Evolutionary conservation across 768 basidiomycete genomes (phyloP).

Genomic region (Collybia sp.): DNA sequence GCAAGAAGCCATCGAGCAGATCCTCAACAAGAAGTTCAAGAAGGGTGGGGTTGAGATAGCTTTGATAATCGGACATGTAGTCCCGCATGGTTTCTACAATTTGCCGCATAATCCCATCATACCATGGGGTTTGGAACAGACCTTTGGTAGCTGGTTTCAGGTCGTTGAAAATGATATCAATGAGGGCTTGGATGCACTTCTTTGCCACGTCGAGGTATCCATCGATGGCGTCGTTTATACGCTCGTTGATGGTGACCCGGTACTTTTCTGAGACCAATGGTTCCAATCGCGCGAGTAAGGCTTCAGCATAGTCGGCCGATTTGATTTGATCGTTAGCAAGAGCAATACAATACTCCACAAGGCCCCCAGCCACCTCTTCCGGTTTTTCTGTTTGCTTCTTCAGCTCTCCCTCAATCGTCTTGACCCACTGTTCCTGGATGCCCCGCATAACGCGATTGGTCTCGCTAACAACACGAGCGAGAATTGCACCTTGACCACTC

Average conservation of each 20-base stretch:
- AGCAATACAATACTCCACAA: conserved; percentile 95
- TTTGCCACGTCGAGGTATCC: conserved; percentile 98
- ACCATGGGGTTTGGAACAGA: conserved; percentile 85
- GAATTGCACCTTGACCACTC: conserved; percentile 91
- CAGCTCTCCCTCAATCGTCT: conserved; percentile 76
- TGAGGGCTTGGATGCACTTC: conserved; percentile 91
- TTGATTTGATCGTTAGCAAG: conserved; percentile 98
- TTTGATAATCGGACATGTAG: conserved; percentile 93
- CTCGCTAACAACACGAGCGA: conserved; percentile 87
- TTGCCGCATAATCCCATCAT: conserved; percentile 82
- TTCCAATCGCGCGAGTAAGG: conserved; percentile 80
- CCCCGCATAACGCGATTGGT: conserved; percentile 84
- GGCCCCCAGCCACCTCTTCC: conserved; percentile 80
- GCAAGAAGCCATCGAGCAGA: conserved; percentile 84
- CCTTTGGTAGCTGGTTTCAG: conserved; percentile 81
- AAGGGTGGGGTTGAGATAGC: conserved; percentile 84
- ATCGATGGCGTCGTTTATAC: conserved; percentile 94
- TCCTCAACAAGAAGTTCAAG: conserved; percentile 92
- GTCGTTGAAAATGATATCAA: conserved; percentile 94
- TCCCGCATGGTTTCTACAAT: conserved; percentile 95
- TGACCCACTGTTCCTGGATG: conserved; percentile 86
- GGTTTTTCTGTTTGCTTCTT: conserved; percentile 87
- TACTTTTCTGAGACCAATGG: conserved; percentile 94
- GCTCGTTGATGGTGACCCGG: conserved; percentile 72
- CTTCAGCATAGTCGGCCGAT: conserved; percentile 90